Evolutionary conservation across 2,329 filamentous ascomycete genomes (phyloP).

Genomic region (Apiospora hydei): DNA sequence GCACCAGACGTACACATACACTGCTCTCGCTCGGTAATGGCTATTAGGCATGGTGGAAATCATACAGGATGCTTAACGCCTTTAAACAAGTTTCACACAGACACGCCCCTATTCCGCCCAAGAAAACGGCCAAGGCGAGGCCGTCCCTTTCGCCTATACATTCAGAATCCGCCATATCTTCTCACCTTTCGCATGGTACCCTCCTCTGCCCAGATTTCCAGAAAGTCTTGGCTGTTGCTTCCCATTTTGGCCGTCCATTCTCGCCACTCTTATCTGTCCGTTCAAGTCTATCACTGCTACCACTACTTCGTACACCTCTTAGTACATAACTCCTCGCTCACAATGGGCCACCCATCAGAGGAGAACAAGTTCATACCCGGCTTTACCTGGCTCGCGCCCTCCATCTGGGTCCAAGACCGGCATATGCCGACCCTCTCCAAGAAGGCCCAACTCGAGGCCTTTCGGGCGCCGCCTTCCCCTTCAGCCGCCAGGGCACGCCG

Average conservation of each 20-base stretch:
- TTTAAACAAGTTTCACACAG: neutral
- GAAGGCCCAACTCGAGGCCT: neutral
- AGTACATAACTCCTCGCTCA: neutral
- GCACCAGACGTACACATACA: neutral
- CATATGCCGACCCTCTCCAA: neutral
- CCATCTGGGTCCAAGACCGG: slow-evolving; percentile 40
- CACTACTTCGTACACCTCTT: neutral
- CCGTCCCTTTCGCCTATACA: neutral
- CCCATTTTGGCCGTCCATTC: neutral
- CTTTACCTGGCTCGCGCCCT: slow-evolving; percentile 46
- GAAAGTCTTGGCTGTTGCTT: neutral
- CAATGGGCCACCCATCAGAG: slow-evolving; percentile 3
- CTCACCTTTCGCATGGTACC: neutral
- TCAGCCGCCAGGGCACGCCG: neutral
- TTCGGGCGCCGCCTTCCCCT: neutral
- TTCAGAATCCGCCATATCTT: neutral
- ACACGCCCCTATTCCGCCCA: neutral
- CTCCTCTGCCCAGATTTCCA: neutral
- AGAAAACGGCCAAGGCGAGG: no score
- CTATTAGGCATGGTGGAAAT: neutral
- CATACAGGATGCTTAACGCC: neutral
- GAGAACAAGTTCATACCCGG: slow-evolving; percentile 43
- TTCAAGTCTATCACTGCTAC: neutral
- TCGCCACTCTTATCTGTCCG: neutral
- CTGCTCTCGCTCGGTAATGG: no score